A percentile compares a stretch with the other conserved stretches of the same genome.
These are phyloP conservation scores for Ceratobasidium sp. DNA, from an alignment of 1,284 basidiomycete species.

Conservation along the genomic window DNA sequence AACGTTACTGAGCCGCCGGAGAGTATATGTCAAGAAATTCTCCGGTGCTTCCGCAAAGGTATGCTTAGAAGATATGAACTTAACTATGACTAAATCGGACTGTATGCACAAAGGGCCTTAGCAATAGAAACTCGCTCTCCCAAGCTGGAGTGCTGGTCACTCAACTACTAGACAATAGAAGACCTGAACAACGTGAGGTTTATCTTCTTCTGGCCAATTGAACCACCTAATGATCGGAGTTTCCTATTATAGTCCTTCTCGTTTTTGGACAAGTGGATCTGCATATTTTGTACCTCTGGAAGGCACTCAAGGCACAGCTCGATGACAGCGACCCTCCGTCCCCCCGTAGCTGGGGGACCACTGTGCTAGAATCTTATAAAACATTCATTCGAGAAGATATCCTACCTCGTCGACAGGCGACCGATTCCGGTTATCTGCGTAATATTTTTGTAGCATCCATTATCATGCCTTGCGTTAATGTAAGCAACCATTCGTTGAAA, in stretches of 20 bases:
- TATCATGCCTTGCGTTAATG: constrained; percentile 39
- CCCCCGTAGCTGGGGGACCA: constrained; percentile 25
- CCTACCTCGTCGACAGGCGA: constrained; percentile 13
- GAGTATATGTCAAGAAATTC: constrained; percentile 39
- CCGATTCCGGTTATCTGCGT: constrained; percentile 38
- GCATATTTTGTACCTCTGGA: constrained; percentile 43
- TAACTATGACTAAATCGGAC: background rate
- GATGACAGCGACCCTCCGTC: constrained; percentile 25
- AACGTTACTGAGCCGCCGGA: constrained; percentile 31
- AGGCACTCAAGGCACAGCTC: constrained; percentile 40
- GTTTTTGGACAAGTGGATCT: constrained; percentile 41
- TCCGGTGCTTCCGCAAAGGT: constrained; percentile 41
- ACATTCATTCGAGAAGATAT: constrained; percentile 38
- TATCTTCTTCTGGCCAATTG: no score
- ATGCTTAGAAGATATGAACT: background rate
- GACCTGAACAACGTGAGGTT: constrained; percentile 24
- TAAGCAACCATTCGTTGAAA: background rate
- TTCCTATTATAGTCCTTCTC: constrained; percentile 4
- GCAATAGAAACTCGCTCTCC: constrained; percentile 38
- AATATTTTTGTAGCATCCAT: constrained; percentile 40
- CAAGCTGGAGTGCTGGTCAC: constrained; percentile 42
- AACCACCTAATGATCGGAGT: background rate
- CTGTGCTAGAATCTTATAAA: constrained; percentile 32
- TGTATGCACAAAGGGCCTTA: constrained; percentile 19
- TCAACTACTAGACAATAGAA: constrained; percentile 23